These are phyloP conservation scores for Viridothelium virens DNA, from an alignment of 495 filamentous ascomycete genomes.

Conservation along the genomic window DNA sequence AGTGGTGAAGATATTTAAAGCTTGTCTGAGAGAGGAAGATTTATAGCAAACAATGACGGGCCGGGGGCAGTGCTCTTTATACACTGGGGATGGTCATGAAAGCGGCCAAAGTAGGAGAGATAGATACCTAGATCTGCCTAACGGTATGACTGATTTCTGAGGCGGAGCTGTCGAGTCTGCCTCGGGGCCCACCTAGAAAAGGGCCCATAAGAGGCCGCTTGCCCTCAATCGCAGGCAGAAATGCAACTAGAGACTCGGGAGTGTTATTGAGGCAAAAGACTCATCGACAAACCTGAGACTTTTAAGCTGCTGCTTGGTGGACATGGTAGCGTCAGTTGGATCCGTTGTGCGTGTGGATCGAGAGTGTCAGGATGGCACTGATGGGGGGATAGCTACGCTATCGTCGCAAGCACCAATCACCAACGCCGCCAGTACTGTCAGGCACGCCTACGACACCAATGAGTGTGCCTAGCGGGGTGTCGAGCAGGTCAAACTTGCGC, in stretches of 20 bases:
- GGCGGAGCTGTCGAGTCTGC: constrained; percentile 3
- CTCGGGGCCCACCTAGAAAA: not conserved
- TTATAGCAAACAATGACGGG: not conserved
- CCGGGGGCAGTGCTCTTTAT: constrained; percentile 1
- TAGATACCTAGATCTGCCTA: constrained; percentile 7
- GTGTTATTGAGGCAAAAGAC: not conserved
- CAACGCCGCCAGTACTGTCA: not conserved
- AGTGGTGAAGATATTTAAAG: not conserved
- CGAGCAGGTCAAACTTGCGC: not conserved
- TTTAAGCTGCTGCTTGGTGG: not conserved
- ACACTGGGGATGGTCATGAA: not conserved
- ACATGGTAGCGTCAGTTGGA: not conserved
- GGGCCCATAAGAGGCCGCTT: constrained; percentile 1
- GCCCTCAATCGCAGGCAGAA: not conserved
- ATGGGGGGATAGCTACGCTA: not conserved
- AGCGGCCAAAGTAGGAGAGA: not conserved
- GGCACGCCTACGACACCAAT: not conserved
- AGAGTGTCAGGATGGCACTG: not conserved
- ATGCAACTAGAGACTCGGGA: not conserved
- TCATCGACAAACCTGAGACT: not conserved
- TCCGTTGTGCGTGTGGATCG: not conserved
- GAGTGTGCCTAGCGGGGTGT: not conserved
- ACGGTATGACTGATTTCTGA: not conserved
- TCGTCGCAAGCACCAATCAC: not conserved
- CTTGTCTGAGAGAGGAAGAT: not conserved